Conservation (phyloP, 257 asterid species). For the Fraxinus anomala region DNA sequence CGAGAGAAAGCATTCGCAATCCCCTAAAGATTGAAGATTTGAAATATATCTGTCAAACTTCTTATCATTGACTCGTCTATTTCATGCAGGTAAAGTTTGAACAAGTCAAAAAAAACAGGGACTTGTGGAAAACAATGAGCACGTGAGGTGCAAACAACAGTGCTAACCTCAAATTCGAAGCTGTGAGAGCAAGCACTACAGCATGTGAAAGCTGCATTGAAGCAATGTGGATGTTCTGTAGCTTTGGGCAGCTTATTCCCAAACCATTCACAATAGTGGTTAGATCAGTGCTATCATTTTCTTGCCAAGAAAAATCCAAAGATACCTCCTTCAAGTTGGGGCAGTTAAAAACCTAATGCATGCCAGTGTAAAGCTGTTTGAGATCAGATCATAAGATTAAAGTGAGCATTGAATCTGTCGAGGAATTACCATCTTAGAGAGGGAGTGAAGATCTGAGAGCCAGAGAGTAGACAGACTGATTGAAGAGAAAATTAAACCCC, state of each 20-base stretch:
- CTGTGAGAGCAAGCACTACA: constrained; percentile 83
- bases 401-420: background rate
- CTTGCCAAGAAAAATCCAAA: constrained; percentile 79
- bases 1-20: constrained; percentile 91
- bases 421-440: constrained; percentile 69
- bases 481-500: constrained; percentile 68
- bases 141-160: background rate
- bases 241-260: constrained; percentile 88
- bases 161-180: constrained; percentile 77
- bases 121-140: background rate
- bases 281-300: constrained; percentile 76
- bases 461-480: constrained; percentile 67
- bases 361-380: background rate
- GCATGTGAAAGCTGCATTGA: constrained; percentile 76
- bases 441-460: constrained; percentile 87
- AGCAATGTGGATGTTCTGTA: constrained; percentile 83
- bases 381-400: constrained; percentile 2
- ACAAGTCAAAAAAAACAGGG: background rate
- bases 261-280: constrained; percentile 60
- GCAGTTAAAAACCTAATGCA: constrained; percentile 69
- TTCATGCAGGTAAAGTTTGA: background rate
- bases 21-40: constrained; percentile 48
- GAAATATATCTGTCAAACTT: constrained; percentile 4
- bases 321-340: constrained; percentile 87
- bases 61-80: background rate